phyloP scores from a whole-genome alignment of 441 rosid genomes.

The Gossypium aridum region DNA sequence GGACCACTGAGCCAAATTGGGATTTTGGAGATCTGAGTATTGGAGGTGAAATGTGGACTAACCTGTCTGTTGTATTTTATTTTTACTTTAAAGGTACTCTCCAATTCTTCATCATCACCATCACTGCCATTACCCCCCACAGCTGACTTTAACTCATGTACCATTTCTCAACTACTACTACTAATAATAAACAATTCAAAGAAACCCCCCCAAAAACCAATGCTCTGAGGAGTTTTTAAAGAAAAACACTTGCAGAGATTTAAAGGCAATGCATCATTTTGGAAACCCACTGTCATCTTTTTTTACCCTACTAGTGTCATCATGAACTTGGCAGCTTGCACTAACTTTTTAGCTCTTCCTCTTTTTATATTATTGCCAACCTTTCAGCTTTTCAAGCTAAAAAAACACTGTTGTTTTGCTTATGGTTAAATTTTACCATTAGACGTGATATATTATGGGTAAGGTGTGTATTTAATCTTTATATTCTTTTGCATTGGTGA shows the following conservation, averaged over 20 bases:
- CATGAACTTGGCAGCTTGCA: neutral
- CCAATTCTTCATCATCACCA: constrained; percentile 17
- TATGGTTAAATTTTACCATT: too few species aligned
- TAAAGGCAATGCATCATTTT: constrained; percentile 17
- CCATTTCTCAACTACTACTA: too few species aligned
- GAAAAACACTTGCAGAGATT: constrained; percentile 9
- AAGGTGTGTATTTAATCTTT: too few species aligned
- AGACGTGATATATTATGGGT: too few species aligned
- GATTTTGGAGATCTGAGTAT: constrained; percentile 4
- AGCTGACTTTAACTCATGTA: constrained; percentile 37
- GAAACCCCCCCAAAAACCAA: too few species aligned
- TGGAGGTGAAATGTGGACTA: constrained; percentile 2
- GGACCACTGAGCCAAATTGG: constrained; percentile 34
- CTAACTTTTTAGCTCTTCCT: neutral
- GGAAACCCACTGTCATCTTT: neutral
- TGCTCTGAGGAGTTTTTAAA: too few species aligned
- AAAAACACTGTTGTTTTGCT: too few species aligned
- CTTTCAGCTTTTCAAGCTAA: neutral
- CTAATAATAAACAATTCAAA: constrained; percentile 10
- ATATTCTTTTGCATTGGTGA: too few species aligned
- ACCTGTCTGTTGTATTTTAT: neutral
- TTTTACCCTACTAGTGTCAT: constrained; percentile 10
- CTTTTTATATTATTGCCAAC: neutral
- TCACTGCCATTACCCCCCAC: constrained; percentile 22
- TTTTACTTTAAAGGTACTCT: neutral